phyloP scores from a whole-genome alignment of 208 protist genomes.

The Leishmania martiniquensis region DNA sequence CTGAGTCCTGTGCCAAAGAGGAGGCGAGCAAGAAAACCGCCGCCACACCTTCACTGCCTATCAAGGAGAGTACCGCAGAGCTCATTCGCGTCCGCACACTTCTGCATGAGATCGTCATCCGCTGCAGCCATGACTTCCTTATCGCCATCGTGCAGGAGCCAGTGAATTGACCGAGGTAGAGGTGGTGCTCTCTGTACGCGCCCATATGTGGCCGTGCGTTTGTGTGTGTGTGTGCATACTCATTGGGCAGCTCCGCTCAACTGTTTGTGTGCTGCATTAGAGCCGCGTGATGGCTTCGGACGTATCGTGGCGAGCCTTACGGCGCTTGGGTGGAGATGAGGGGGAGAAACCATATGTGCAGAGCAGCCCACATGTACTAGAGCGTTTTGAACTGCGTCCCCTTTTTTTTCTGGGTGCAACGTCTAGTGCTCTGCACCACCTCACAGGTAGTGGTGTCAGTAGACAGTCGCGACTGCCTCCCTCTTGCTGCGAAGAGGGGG shows the following conservation, averaged over 20 bases:
- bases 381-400: neutral
- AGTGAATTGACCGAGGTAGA: slow-evolving; percentile 33
- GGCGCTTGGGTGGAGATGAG: neutral
- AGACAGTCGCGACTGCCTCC: neutral
- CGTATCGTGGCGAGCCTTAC: neutral
- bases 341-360: neutral
- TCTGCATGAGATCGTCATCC: slow-evolving; percentile 79
- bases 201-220: neutral
- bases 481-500: neutral
- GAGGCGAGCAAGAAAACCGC: slow-evolving; percentile 9
- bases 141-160: slow-evolving; percentile 86
- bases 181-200: neutral
- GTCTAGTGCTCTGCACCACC: neutral
- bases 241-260: neutral
- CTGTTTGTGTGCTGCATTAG: neutral
- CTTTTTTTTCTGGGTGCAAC: neutral
- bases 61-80: slow-evolving; percentile 59
- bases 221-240: neutral
- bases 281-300: neutral
- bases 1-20: slow-evolving; percentile 4
- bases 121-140: slow-evolving; percentile 73
- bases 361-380: neutral
- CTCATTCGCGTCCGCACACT: slow-evolving; percentile 71
- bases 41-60: slow-evolving; percentile 20
- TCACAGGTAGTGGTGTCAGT: neutral